Conservation (phyloP, 306 rosid genomes). For the Rosa rugosa region DNA sequence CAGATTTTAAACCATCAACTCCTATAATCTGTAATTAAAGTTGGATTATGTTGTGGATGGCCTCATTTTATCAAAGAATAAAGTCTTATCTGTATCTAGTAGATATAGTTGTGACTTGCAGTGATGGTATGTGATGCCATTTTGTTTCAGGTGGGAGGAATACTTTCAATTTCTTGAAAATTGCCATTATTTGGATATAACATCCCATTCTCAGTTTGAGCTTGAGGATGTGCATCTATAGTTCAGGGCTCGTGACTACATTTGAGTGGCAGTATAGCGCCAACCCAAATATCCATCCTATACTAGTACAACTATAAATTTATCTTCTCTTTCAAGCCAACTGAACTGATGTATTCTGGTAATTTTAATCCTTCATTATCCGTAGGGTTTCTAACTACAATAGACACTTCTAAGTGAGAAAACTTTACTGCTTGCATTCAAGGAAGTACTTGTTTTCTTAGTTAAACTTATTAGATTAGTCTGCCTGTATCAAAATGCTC, state of each 20-base stretch:
- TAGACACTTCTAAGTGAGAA: background rate
- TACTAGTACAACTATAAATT: background rate
- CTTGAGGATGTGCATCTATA: background rate
- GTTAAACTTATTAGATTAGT: background rate
- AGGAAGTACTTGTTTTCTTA: background rate
- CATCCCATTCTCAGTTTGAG: background rate
- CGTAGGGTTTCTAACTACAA: background rate
- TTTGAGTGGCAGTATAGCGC: background rate
- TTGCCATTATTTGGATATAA: background rate
- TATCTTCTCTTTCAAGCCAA: background rate
- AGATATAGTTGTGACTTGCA: background rate
- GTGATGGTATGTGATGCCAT: background rate
- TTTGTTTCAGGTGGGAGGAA: background rate
- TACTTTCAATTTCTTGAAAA: background rate
- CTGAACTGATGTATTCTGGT: background rate
- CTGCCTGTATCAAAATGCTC: background rate
- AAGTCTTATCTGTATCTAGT: background rate
- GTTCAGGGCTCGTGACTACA: background rate
- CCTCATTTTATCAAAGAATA: background rate
- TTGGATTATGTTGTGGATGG: background rate
- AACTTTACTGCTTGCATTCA: background rate
- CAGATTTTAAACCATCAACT: background rate
- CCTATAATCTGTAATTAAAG: background rate
- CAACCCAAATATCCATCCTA: background rate
- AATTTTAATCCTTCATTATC: background rate